phyloP scores from a whole-genome alignment of 176 grass and related monocot species.

The Carex parvula region DNA sequence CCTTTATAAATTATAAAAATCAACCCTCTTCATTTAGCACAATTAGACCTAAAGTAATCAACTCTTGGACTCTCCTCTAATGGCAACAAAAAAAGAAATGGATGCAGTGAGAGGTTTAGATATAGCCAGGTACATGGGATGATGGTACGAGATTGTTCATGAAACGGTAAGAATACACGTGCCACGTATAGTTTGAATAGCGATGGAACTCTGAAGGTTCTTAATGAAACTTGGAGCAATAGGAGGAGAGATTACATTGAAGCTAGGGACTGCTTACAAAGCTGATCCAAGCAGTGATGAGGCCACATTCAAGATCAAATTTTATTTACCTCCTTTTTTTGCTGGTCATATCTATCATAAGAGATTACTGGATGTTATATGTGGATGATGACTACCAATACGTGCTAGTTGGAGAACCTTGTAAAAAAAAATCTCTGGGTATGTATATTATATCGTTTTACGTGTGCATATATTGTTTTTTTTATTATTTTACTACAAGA shows the following conservation, averaged over 20 bases:
- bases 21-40: neutral
- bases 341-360: no score
- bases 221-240: slow-evolving; percentile 88
- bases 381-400: no score
- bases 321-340: no score
- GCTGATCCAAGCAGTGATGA: slow-evolving; percentile 51
- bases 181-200: slow-evolving; percentile 56
- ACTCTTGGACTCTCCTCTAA: neutral
- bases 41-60: neutral
- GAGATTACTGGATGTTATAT: neutral
- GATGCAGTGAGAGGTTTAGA: slow-evolving; percentile 51
- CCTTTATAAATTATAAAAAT: neutral
- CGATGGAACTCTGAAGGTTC: slow-evolving; percentile 68
- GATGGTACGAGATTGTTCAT: slow-evolving; percentile 87
- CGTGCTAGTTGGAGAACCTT: no score
- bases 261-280: slow-evolving; percentile 63
- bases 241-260: slow-evolving; percentile 60
- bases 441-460: no score
- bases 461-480: no score
- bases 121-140: slow-evolving; percentile 72
- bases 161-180: slow-evolving; percentile 60
- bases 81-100: slow-evolving; percentile 43
- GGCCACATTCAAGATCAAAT: no score
- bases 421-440: no score
- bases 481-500: no score